phyloP scores from a whole-genome alignment of 352 stramenopile genomes.

The Pythium aphanidermatum region DNA sequence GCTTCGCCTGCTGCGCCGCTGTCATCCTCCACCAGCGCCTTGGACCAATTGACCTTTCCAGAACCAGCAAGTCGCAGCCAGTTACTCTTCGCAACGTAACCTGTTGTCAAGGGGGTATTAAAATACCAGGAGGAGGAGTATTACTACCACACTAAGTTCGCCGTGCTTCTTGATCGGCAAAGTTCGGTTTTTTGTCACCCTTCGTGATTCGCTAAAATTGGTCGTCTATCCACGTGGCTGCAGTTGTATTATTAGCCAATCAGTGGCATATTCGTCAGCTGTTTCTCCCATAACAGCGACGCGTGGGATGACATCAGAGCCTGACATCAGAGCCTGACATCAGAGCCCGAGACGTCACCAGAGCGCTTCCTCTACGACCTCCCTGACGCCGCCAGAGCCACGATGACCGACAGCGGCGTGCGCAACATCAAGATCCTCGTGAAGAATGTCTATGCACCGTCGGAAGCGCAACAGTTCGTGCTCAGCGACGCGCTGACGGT shows the following conservation, averaged over 20 bases:
- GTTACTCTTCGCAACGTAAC: neutral
- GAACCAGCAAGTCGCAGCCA: neutral
- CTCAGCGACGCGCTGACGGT: conserved; percentile 30
- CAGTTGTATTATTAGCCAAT: too few relatives aligned
- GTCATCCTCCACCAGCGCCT: too few relatives aligned
- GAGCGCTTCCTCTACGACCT: neutral
- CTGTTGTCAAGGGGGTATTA: too few relatives aligned
- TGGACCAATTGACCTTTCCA: neutral
- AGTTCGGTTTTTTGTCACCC: too few relatives aligned
- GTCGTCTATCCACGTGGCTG: too few relatives aligned
- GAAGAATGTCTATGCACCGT: conserved; percentile 74
- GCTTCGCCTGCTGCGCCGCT: conserved; percentile 28
- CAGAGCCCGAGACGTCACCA: neutral
- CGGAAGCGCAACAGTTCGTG: conserved; percentile 43
- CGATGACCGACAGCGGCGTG: neutral
- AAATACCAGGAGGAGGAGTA: too few relatives aligned
- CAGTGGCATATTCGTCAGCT: too few relatives aligned
- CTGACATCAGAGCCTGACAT: neutral
- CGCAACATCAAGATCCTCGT: conserved; percentile 58
- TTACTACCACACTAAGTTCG: too few relatives aligned
- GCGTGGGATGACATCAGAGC: conserved; percentile 19
- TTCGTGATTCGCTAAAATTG: too few relatives aligned
- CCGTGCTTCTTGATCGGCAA: too few relatives aligned
- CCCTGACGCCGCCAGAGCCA: neutral
- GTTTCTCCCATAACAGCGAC: too few relatives aligned